Conservation (phyloP, 2,329 filamentous ascomycete genomes). For the Colletotrichum salicis region DNA sequence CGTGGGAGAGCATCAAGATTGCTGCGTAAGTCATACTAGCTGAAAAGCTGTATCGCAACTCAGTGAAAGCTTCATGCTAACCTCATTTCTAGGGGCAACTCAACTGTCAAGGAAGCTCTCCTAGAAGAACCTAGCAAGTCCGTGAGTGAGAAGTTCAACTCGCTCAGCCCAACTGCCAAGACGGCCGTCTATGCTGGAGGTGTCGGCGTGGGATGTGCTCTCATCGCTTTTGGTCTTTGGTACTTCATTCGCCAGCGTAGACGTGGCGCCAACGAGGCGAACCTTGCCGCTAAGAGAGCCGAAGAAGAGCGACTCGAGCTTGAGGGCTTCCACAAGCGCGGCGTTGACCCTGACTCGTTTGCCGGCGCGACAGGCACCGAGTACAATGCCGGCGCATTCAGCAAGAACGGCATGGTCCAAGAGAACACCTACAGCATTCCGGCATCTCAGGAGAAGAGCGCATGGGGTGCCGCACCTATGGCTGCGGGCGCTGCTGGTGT, state of each 20-base stretch:
- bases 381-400: constrained; percentile 48
- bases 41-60: neutral
- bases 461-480: constrained; percentile 36
- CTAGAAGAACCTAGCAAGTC: constrained; percentile 53
- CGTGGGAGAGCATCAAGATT: constrained; percentile 72
- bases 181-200: constrained; percentile 62
- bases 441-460: constrained; percentile 43
- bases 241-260: constrained; percentile 68
- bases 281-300: constrained; percentile 54
- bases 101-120: constrained; percentile 61
- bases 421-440: constrained; percentile 47
- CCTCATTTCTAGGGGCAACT: constrained; percentile 60
- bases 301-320: constrained; percentile 62
- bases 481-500: constrained; percentile 37
- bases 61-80: constrained; percentile 34
- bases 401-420: constrained; percentile 42
- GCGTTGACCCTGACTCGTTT: constrained; percentile 60
- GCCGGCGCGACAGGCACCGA: constrained; percentile 47
- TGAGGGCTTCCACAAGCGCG: constrained; percentile 59
- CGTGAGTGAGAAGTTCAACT: constrained; percentile 64
- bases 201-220: constrained; percentile 55
- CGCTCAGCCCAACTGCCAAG: constrained; percentile 61
- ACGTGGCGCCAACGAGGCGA: constrained; percentile 62
- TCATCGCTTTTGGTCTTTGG: constrained; percentile 56
- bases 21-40: constrained; percentile 29